Conservation (phyloP, 768 basidiomycete genomes). For the Lactarius psammicola region DNA sequence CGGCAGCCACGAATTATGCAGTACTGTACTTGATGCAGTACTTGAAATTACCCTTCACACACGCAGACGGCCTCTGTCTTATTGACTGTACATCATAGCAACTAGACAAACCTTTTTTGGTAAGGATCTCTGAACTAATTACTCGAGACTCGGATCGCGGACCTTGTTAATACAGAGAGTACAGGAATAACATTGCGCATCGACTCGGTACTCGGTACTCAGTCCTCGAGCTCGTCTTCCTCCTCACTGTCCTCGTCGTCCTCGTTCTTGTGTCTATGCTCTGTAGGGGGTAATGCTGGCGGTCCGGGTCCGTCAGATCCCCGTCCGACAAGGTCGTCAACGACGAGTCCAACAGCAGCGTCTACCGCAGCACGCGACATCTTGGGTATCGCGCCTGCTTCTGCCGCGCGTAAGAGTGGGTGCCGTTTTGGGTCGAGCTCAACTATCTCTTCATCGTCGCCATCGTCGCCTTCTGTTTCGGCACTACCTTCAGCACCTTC, state of each 20-base stretch:
- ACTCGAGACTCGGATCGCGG: too few relatives aligned
- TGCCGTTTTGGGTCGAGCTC: constrained; percentile 56
- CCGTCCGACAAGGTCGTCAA: constrained; percentile 23
- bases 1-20: too few relatives aligned
- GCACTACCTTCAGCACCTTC: constrained; percentile 35
- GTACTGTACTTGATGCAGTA: too few relatives aligned
- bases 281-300: too few relatives aligned
- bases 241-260: constrained; percentile 16
- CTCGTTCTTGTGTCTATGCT: not conserved
- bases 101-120: too few relatives aligned
- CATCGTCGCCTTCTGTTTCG: constrained; percentile 36
- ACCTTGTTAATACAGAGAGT: too few relatives aligned
- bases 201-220: not conserved
- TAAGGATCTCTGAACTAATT: too few relatives aligned
- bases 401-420: constrained; percentile 28
- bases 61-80: too few relatives aligned
- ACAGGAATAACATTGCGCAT: too few relatives aligned
- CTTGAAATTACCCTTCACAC: too few relatives aligned
- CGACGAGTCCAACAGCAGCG: constrained; percentile 23
- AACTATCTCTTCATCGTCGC: constrained; percentile 42
- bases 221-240: constrained; percentile 29
- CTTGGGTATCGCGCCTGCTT: constrained; percentile 19
- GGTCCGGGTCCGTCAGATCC: not conserved
- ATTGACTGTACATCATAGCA: too few relatives aligned
- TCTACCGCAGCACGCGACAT: constrained; percentile 28